Base-by-base conservation (phyloP, 352 stramenopile genomes). In the Pythium dissimile region DNA sequence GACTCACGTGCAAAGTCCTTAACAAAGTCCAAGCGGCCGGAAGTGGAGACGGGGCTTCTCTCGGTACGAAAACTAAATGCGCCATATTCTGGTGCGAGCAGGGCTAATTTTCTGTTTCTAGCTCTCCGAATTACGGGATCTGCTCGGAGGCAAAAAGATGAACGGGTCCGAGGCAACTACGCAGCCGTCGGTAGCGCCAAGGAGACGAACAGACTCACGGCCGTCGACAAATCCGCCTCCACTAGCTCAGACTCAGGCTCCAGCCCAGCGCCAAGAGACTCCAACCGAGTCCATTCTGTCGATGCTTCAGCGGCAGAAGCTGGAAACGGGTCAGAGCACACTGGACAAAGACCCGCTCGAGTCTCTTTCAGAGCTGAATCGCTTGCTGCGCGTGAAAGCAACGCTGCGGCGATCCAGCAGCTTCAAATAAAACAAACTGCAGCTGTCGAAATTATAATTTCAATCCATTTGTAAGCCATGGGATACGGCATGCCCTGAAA, bases 281-380 rank as follows among this genome's bases (percentile, higher is more conserved):
- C 51, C 64, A 1, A 59, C 58, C 32, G 53, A 48, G 10, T 53
- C 62, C 11, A 65, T 70, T 51, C 45, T 70, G 5, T 44, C 55
- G 16, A 65, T 58, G 38, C 41, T 70, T 6, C 55, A 70, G 31
- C 55, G 54, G 20, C 43, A 66, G 41, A 57, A 66, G 30, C 50
- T 62, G 3, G 35, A 45, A 21, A 54, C 55, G 7, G 51, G 55
- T 1, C 27, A 37, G 5, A 70, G 55, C 24, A 56, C 56, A 18
- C 11, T 64, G 1, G 55, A 64, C 5, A 67, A 58, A 70, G 75
- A 85, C 55, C 71, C 75, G 2, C 50, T 83, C 5, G 69, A 85
- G 34, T 75, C 67, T 38, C 63, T 85, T 10, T 83, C 75, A 3
- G 75, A 85, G 44, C 68, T 85, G 28, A 85, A 82, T 42, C 70